Evolutionary conservation across 139 green algal species (phyloP).

Genomic region (Chlamydomonas sp.): DNA sequence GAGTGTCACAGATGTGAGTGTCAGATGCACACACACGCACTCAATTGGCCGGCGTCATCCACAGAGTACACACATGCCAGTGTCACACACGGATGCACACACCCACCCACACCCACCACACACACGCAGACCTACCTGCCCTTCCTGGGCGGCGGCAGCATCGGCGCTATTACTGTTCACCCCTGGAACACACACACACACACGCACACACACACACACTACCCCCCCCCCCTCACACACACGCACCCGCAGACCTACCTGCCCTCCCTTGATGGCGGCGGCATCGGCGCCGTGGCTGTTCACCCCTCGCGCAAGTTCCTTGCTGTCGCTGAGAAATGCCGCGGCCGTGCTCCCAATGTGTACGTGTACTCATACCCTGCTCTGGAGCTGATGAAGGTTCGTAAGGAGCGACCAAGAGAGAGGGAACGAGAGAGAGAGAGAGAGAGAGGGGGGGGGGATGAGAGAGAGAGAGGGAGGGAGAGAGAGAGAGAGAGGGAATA

Average conservation of each 20-base stretch:
- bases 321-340: constrained; percentile 61
- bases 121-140: constrained; percentile 30
- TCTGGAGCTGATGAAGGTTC: constrained; percentile 29
- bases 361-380: constrained; percentile 63
- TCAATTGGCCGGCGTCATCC: too few species aligned
- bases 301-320: constrained; percentile 55
- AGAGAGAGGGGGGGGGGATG: too few species aligned
- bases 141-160: constrained; percentile 44
- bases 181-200: neutral
- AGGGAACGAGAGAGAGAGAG: too few species aligned
- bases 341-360: constrained; percentile 37
- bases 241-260: constrained; percentile 34
- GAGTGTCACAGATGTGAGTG: too few species aligned
- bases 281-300: constrained; percentile 61
- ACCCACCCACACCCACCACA: neutral
- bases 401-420: too few species aligned
- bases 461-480: too few species aligned
- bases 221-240: too few species aligned
- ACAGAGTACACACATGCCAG: neutral
- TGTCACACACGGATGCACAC: neutral
- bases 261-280: constrained; percentile 39
- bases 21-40: too few species aligned
- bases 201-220: neutral
- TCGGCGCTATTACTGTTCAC: constrained; percentile 50
- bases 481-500: too few species aligned